Base-by-base conservation (phyloP, 345 rosid species). In the Melaleuca alternifolia region DNA sequence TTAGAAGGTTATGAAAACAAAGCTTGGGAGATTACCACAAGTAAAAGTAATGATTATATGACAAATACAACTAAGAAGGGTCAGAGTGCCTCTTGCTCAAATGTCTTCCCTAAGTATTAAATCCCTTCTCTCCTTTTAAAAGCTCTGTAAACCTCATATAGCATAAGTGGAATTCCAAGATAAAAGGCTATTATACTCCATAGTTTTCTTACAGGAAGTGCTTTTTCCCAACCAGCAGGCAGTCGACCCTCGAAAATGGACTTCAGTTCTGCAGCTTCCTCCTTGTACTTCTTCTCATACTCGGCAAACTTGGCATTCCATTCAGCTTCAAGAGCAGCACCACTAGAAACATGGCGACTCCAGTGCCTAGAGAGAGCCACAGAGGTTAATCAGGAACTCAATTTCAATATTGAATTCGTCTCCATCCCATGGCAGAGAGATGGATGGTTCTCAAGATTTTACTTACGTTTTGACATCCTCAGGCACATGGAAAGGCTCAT, bases 211-310 rank as follows among this genome's bases (percentile, higher is more conserved):
- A 95, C 98, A 1, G 98, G 99, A 87, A 98, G 92, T 83, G 99
- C 98, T 90, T 93, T 94, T 88, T 95, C 99, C 99, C 98, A 96
- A 75, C 96, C 98, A 89, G 96, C 92, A 84, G 98, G 99, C 24
- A 98, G 86, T 89, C 91, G 96, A 88, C 99, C 99, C 5, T 77
- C 90, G 90, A 93, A 88, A 81, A 98, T 95, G 84, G 96, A 91
- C 88, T 94, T 95, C 89, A 98, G 89, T 88, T 95, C 99, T 83
- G 97, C 97, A 91, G 99, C 99, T 89, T 96, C 99, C 75, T 95
- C 98, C 46, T 86, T 84, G 92, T 96, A 96, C 89, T 98, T 96
- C 94, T 94, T 93, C 91, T 93, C 98, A 88, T 96, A 96, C 77
- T 92, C 98, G 0, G 97, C 94, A 85, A 94, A 98, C 89, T 92